Evolutionary conservation across 2,329 filamentous ascomycete species (phyloP), one percentile per base, ranked within the genome.

Genomic region (Emergomyces africanus): DNA sequence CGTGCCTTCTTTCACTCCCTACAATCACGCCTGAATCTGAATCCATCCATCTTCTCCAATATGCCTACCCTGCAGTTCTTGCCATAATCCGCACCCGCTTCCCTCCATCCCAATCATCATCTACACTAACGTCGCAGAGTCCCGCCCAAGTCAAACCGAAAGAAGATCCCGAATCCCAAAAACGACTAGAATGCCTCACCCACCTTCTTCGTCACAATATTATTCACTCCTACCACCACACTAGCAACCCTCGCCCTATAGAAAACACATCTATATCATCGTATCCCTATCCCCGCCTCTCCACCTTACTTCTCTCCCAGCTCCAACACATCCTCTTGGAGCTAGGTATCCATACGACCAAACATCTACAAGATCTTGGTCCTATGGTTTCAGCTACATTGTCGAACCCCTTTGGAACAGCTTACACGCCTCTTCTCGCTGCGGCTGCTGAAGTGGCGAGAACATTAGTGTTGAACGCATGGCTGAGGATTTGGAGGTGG

Each of bases 1-100:
- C 89, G 0, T 83, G 85, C 41, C 79, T 96, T n/a, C 79, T 86
- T 8, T 88, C 84, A 66, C 78, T 96, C 5, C 91, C 92, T 0
- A 83, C 80, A 14, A 75, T 95, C 48, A 96, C 89, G 0, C 84
- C 88, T 0, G 86, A 89, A 66, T 69, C 78, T 0, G 87, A 94
- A 59, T 88, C 88, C 3, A 68, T 87, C 1, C 66, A 68, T 1
- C 74, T 96, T 2, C 79, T 96, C 0, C 67, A 71, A 5, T 77
- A 79, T 6, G 83, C 87, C 0, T 95, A 90, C 64, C 77, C 80
- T 8, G 84, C 85, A 1, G 76, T 95, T 2, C 73, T 87, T 20
- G 73, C 75, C 0, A 78, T 96, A 5, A 70, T 77, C 8, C 65
- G 73, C 51, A 72, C 80, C 66, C 62, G 74, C 61, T 72, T 76